A percentile compares a stretch with the other conserved stretches of the same genome.
Conservation (phyloP, 352 stramenopile species). For the Aphanomyces astaci region DNA sequence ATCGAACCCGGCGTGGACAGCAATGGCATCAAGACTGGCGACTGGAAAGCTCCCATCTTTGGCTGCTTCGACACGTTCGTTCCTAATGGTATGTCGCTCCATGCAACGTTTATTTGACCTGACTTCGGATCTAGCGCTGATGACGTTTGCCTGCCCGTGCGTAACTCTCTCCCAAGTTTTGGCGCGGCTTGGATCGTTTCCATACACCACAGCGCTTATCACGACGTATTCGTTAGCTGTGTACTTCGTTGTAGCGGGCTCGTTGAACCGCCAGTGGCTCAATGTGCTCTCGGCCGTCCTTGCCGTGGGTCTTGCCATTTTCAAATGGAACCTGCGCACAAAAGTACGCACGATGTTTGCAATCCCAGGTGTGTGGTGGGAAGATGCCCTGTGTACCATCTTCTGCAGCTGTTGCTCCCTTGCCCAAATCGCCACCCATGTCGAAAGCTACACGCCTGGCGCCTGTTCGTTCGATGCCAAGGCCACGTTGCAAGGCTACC, state of each 20-base stretch:
- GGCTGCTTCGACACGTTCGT: conserved; percentile 61
- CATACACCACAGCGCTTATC: background rate
- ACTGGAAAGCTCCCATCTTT: conserved; percentile 67
- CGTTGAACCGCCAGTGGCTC: background rate
- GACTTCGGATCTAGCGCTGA: background rate
- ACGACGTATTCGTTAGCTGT: background rate
- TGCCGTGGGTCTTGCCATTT: background rate
- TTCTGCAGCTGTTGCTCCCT: conserved; percentile 9
- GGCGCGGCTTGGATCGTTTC: background rate
- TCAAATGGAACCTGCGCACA: background rate
- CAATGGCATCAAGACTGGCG: conserved; percentile 58
- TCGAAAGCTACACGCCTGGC: conserved; percentile 4
- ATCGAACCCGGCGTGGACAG: conserved; percentile 42
- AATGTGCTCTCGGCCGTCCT: background rate
- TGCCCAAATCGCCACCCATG: conserved; percentile 12
- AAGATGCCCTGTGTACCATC: background rate
- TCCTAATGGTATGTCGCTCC: conserved; percentile 39
- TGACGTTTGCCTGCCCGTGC: conserved; percentile 8
- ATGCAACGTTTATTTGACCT: background rate
- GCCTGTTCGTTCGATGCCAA: conserved; percentile 19
- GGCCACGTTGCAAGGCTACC: conserved; percentile 8
- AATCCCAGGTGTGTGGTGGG: background rate
- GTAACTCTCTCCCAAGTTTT: conserved; percentile 9
- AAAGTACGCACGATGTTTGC: conserved; percentile 2
- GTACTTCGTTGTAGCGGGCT: background rate